Evolutionary conservation across 2,329 filamentous ascomycete genomes (phyloP).

Genomic region (Neonectria coccinea): DNA sequence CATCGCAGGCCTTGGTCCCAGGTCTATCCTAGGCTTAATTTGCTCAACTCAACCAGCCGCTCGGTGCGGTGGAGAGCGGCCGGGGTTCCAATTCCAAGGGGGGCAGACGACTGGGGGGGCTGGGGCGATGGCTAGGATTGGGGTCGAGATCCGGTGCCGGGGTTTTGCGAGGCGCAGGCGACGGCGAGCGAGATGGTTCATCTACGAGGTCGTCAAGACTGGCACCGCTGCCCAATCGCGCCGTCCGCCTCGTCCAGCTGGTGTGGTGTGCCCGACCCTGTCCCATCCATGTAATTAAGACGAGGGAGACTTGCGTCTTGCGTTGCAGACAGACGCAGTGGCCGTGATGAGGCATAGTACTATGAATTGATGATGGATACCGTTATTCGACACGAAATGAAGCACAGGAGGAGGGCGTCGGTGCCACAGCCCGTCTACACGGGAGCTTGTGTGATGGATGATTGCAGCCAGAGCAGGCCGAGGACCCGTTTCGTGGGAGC

Average conservation of each 20-base stretch:
- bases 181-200: slow-evolving; percentile 33
- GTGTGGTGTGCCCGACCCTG: slow-evolving; percentile 26
- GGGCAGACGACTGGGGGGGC: slow-evolving; percentile 20
- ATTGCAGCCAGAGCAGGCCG: slow-evolving; percentile 10
- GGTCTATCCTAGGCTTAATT: slow-evolving; percentile 35
- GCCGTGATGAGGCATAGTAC: slow-evolving; percentile 16
- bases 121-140: slow-evolving; percentile 30
- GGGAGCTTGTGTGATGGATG: slow-evolving; percentile 25
- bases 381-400: slow-evolving; percentile 19
- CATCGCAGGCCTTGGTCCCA: slow-evolving; percentile 9
- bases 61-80: slow-evolving; percentile 43
- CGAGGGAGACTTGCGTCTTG: not conserved
- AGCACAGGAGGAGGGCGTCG: not conserved
- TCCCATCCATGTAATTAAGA: slow-evolving; percentile 23
- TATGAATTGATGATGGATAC: not conserved
- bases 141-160: slow-evolving; percentile 42
- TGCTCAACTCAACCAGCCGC: slow-evolving; percentile 42
- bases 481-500: slow-evolving; percentile 20
- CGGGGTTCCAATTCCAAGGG: slow-evolving; percentile 9
- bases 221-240: slow-evolving; percentile 27
- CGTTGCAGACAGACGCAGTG: slow-evolving; percentile 5
- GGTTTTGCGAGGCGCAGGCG: slow-evolving; percentile 25
- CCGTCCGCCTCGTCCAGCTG: slow-evolving; percentile 36
- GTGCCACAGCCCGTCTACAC: slow-evolving; percentile 13
- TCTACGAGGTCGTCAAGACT: slow-evolving; percentile 26